phyloP scores from a whole-genome alignment of 2,329 filamentous ascomycete genomes.

The Malbranchea zuffiana region DNA sequence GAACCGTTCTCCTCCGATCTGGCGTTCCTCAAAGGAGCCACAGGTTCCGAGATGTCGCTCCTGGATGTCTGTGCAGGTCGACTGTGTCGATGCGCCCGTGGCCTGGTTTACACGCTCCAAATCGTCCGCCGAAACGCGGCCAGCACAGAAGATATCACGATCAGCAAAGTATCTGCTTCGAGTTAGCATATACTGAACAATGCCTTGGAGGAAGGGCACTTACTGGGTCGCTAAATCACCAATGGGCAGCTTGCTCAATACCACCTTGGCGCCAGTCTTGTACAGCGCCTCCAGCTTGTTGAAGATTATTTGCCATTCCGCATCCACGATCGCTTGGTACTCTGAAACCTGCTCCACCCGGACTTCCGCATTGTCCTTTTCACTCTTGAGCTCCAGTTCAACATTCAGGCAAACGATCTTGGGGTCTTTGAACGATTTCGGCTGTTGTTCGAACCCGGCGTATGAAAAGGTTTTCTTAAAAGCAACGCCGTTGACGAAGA shows the following conservation, averaged over 20 bases:
- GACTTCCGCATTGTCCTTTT: slow-evolving; percentile 98
- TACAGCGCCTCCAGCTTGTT: slow-evolving; percentile 95
- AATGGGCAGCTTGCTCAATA: slow-evolving; percentile 93
- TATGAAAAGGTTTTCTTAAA: slow-evolving; percentile 99
- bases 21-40: slow-evolving; percentile 82
- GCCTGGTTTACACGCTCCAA: slow-evolving; percentile 94
- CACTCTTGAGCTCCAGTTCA: slow-evolving; percentile 93
- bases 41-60: slow-evolving; percentile 83
- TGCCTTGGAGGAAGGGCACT: slow-evolving; percentile 15
- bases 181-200: slow-evolving; percentile 1
- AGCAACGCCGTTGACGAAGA: slow-evolving; percentile 94
- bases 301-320: slow-evolving; percentile 99
- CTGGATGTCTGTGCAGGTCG: slow-evolving; percentile 91
- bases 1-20: slow-evolving; percentile 94
- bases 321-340: slow-evolving; percentile 98
- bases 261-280: slow-evolving; percentile 92
- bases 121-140: slow-evolving; percentile 80
- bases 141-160: slow-evolving; percentile 95
- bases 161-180: slow-evolving; percentile 68
- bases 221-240: slow-evolving; percentile 91
- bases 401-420: slow-evolving; percentile 98
- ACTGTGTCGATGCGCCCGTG: slow-evolving; percentile 83
- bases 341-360: slow-evolving; percentile 96
- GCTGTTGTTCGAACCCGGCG: slow-evolving; percentile 97
- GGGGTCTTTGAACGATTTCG: slow-evolving; percentile 85